Base-by-base conservation (phyloP, 1,284 basidiomycete genomes). In the Puccinia polysora region DNA sequence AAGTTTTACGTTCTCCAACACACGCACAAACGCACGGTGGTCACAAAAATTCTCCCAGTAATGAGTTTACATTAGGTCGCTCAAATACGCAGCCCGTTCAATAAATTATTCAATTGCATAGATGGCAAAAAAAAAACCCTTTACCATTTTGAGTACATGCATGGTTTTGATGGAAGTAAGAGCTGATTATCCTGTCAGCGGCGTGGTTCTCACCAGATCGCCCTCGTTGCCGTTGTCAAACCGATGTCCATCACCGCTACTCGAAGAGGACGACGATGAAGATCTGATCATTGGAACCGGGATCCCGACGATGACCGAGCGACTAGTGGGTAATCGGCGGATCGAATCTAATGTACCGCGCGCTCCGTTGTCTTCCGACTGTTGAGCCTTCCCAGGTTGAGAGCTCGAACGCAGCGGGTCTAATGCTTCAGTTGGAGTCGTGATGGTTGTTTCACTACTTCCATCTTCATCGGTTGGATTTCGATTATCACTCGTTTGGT, bases 401-500 rank as follows among this genome's bases (percentile, higher is more conserved):
- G 58, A 18, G 23, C 18, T n/a, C 12, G 38, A 28, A 60, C 32
- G 23, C 25, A 43, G 32, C 2, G 23, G 15, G 14, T 25, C 30
- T 15, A n/a, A 3, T 28, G 20, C n/a, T 38, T 60, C 58, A 20
- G 38, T 25, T 8, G 58, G 58, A 28, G 15, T 60, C 15, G 58
- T 45, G 14, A 30, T 30, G 18, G 58, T 60, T 25, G 40, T 43
- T 18, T 60, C 40, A 18, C 58, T 60, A 28, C 23, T 18, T 18
- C 14, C 20, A n/a, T n/a, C n/a, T 28, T 30, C 58, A 6, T 60
- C 58, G 6, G 25, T 40, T 25, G n/a, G 4, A 4, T 20, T 7
- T 8, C 58, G 58, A 30, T 43, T 18, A 60, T 63, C 68, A 55
- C 59, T 71, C 23, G 14, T n/a, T 40, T 50, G 45, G n/a, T 71